phyloP scores from a whole-genome alignment of 768 basidiomycete species.

The Mycena galericulata region DNA sequence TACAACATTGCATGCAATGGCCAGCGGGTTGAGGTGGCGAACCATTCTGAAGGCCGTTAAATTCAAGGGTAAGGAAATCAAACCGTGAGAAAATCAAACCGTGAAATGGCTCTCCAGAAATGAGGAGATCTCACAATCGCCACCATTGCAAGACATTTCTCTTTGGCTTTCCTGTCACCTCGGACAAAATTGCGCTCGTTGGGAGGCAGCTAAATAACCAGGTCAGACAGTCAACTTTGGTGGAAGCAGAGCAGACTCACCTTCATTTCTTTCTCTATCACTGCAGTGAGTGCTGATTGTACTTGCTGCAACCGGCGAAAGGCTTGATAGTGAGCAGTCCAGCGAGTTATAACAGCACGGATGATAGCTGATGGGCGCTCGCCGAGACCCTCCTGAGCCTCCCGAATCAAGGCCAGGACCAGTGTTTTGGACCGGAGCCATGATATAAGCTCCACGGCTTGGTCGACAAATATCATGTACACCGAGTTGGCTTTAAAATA shows the following conservation, averaged over 20 bases:
- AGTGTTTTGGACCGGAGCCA: slow-evolving; percentile 53
- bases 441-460: slow-evolving; percentile 51
- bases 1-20: slow-evolving; percentile 26
- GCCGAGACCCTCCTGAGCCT: slow-evolving; percentile 33
- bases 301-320: too few species aligned
- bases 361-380: slow-evolving; percentile 41
- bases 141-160: slow-evolving; percentile 31
- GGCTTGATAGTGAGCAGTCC: slow-evolving; percentile 49
- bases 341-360: slow-evolving; percentile 47
- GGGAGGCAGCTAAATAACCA: too few species aligned
- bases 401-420: slow-evolving; percentile 45
- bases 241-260: too few species aligned
- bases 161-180: slow-evolving; percentile 21
- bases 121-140: slow-evolving; percentile 25
- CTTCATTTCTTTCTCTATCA: too few species aligned
- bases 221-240: too few species aligned
- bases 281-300: too few species aligned
- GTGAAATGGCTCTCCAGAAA: slow-evolving; percentile 36
- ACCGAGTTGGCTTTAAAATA: slow-evolving; percentile 45
- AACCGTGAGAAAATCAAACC: slow-evolving; percentile 20
- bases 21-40: slow-evolving; percentile 28
- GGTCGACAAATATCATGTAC: slow-evolving; percentile 18
- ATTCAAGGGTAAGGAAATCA: not conserved
- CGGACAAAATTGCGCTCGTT: not conserved
- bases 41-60: slow-evolving; percentile 20